Base-by-base conservation (phyloP, 768 basidiomycete species). In the Asterophora lycoperdoides region DNA sequence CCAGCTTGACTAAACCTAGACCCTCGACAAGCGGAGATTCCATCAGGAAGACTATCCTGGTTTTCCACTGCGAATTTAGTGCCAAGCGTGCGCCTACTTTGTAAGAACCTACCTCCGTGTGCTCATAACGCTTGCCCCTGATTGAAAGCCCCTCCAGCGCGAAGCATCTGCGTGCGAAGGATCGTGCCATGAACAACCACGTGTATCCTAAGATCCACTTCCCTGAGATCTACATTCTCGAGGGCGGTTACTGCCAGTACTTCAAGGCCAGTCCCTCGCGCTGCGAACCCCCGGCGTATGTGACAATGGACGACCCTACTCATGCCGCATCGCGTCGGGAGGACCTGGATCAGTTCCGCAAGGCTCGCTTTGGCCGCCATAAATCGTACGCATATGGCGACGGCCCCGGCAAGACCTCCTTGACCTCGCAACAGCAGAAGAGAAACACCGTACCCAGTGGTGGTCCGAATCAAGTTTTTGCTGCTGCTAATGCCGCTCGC, bases 21-120 rank as follows among this genome's bases (percentile, higher is more conserved):
- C 80, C 86, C 4, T 84, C 83, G 29, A 73, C 80, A 34, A 93
- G 91, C 64, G 88, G 90, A 17, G 87, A 93, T 56, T 47, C 65
- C 0, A 69, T 71, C 11, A 79, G 76, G 66, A 94, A 94, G 71
- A 93, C 87, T 1, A 71, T 98, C 28, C 69, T 98, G 35, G 78
- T 99, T 39, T 98, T 99, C 76, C 96, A 99, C 63, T 99, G 96
- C 72, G 96, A 99, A 68, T 97, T 97, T 63, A 93, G 90, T 55
- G 86, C 80, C 14, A 96, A 96, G 69, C 78, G 96, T 36, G 96
- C 93, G 1, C 96, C 96, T 1, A 95, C 95, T 8, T 92, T 95
- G 94, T 94, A 64, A 70, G 83, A 77, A 26, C n/a, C 44, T 14
- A 36, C 36, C 18, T 37, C 38, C 9, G 37, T 49, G 6, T 28